A percentile compares a stretch with the other conserved stretches of the same genome.
Conservation (phyloP, 1,284 basidiomycete species). For the Heterobasidion parviporum region DNA sequence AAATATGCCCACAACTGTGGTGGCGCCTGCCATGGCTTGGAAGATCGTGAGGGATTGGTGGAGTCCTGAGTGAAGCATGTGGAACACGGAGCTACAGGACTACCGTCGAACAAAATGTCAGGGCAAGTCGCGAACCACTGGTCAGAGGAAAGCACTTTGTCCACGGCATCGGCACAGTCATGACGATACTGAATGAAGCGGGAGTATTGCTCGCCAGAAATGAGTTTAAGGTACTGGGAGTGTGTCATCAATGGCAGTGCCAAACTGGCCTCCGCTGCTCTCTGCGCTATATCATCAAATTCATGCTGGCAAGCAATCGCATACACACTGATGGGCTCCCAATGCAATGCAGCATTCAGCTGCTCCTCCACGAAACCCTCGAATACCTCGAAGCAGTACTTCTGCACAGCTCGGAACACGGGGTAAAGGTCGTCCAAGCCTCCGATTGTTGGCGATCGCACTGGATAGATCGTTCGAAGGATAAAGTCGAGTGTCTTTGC, state of each 20-base stretch:
- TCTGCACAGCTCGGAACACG: not conserved
- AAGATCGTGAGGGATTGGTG: not conserved
- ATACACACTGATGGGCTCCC: not conserved
- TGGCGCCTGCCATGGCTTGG: not conserved
- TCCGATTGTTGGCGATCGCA: not conserved
- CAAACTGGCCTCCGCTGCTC: not conserved
- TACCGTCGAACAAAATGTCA: not conserved
- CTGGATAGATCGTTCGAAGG: slow-evolving; percentile 8
- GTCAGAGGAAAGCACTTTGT: not conserved
- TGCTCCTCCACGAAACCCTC: not conserved
- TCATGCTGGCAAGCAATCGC: not conserved
- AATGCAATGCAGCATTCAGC: not conserved
- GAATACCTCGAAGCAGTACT: not conserved
- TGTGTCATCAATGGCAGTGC: not conserved
- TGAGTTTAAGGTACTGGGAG: not conserved
- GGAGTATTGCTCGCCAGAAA: not conserved
- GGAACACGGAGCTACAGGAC: not conserved
- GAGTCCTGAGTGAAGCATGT: not conserved
- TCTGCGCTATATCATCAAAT: not conserved
- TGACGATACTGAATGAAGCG: not conserved
- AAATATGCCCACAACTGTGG: not conserved
- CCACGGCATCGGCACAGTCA: not conserved
- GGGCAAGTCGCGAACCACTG: not conserved
- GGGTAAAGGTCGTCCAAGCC: not conserved
- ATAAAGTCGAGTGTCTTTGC: slow-evolving; percentile 2